Evolutionary conservation across 2,329 filamentous ascomycete genomes (phyloP), one percentile per base, ranked within the genome.

Genomic region (Sporothrix schenckii): DNA sequence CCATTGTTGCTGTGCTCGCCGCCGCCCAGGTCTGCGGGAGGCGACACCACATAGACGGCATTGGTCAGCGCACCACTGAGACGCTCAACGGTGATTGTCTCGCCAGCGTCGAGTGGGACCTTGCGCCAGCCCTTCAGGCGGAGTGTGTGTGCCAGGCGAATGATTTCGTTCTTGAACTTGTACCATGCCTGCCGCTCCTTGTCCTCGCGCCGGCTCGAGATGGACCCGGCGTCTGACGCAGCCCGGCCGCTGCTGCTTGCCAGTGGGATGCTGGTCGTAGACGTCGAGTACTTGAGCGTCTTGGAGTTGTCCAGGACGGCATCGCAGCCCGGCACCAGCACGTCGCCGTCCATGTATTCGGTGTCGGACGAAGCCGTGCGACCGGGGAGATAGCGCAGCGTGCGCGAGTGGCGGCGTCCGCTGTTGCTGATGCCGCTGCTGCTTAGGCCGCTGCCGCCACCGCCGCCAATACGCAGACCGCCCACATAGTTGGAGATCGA

Each of bases 31-130:
- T 91, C 84, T 52, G 87, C 82, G 0, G 94, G 94, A 1, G 94
- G 94, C 1, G 89, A 91, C 27, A 98, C 93, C 66, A 97, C 93
- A 77, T 98, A 99, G 49, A 99, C 94, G 13, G 94, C 93, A 78
- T 99, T 99, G 24, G 95, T 99, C 74, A 99, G 81, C 10, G 95
- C 95, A 72, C 95, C 95, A 78, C 94, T 97, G 39, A 96, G 83
- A 66, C 92, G 87, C 79, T 92, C 86, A 6, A 95, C 90, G 1
- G 85, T 85, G 73, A 95, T 89, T 50, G 83, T 84, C 66, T 88
- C 87, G 74, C 91, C 91, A 73, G 84, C 83, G 13, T 92, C 91
- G 67, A 94, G 81, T 0, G 92, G 87, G 0, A 99, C 88, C 72
- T 89, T 89, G 68, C 94, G 88, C 95, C 95, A 99, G 11, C 94